phyloP scores from a whole-genome alignment of 805 yeast species.

The Tetrapisispora iriomotensis region DNA sequence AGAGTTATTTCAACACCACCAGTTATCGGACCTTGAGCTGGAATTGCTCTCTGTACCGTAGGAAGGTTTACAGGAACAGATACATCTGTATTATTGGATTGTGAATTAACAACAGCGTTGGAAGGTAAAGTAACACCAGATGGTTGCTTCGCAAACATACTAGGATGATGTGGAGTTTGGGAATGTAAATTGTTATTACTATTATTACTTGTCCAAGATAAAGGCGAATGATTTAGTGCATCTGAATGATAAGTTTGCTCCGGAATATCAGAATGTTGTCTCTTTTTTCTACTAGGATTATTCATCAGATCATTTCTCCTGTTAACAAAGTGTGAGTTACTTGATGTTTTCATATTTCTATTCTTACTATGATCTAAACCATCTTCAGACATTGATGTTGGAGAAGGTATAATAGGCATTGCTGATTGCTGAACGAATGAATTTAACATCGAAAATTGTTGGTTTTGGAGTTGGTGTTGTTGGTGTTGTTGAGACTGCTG shows the following conservation, averaged over 20 bases:
- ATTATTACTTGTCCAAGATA: constrained; percentile 18
- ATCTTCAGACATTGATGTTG: constrained; percentile 53
- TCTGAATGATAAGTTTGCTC: constrained; percentile 1
- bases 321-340: not conserved
- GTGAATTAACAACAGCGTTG: no score
- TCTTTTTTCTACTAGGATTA: not conserved
- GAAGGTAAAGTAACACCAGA: no score
- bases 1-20: constrained; percentile 96
- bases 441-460: constrained; percentile 2
- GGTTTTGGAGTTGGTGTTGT: not conserved
- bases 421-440: constrained; percentile 2
- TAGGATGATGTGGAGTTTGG: no score
- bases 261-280: constrained; percentile 2
- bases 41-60: constrained; percentile 75
- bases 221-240: constrained; percentile 7
- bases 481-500: not conserved
- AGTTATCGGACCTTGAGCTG: constrained; percentile 88
- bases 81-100: no score
- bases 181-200: constrained; percentile 1
- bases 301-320: constrained; percentile 1
- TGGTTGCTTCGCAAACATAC: no score
- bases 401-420: constrained; percentile 37
- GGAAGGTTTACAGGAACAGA: constrained; percentile 33
- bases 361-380: constrained; percentile 35
- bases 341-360: not conserved